These are phyloP conservation scores for Xylaria bambusicola DNA, from an alignment of 495 filamentous ascomycete genomes.

Conservation along the genomic window DNA sequence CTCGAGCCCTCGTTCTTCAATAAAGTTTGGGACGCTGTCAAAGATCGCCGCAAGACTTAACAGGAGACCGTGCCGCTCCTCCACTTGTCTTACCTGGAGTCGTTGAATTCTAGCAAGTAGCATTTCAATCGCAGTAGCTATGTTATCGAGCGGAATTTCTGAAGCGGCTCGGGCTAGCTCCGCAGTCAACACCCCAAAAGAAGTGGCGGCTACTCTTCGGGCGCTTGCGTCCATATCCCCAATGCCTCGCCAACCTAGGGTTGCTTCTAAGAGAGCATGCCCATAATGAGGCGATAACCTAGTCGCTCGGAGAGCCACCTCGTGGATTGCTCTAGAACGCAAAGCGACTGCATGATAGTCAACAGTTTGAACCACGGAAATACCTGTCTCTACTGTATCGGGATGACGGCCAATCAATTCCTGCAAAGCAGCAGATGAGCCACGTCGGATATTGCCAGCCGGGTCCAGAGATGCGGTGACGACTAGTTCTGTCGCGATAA, in stretches of 20 bases:
- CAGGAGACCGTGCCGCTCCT: conserved; percentile 68
- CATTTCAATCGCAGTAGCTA: conserved; percentile 30
- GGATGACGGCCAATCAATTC: conserved; percentile 93
- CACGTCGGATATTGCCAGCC: conserved; percentile 87
- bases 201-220: conserved; percentile 67
- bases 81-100: conserved; percentile 61
- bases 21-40: conserved; percentile 38
- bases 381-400: conserved; percentile 76
- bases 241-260: conserved; percentile 87
- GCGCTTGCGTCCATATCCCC: conserved; percentile 72
- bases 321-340: conserved; percentile 74
- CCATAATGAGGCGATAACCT: conserved; percentile 68
- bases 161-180: conserved; percentile 31
- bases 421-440: conserved; percentile 89
- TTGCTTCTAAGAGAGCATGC: conserved; percentile 63
- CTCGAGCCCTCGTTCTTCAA: conserved; percentile 1
- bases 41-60: conserved; percentile 58
- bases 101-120: conserved; percentile 47
- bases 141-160: conserved; percentile 26
- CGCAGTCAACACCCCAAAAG: conserved; percentile 62
- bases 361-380: conserved; percentile 80
- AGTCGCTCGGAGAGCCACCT: conserved; percentile 69
- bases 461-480: conserved; percentile 84
- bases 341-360: conserved; percentile 92
- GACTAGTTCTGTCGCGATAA: conserved; percentile 76